phyloP scores from a whole-genome alignment of 1,139 yeast species.

The Suzukiozyma palmioleophila region DNA sequence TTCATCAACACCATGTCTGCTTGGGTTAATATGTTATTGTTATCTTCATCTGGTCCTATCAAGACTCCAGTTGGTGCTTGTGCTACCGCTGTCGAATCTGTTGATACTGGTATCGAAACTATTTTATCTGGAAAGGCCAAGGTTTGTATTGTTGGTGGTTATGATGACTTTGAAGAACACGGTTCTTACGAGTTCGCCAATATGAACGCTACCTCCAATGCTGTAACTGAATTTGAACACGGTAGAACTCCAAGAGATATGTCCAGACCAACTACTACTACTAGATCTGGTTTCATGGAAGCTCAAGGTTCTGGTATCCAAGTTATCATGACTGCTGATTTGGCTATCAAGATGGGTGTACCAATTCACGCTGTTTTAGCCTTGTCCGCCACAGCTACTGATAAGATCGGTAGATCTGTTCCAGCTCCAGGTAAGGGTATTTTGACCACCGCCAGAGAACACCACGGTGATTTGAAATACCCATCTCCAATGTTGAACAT shows the following conservation, averaged over 20 bases:
- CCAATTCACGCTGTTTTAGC: constrained; percentile 97
- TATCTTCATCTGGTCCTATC: constrained; percentile 98
- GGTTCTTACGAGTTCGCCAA: constrained; percentile 97
- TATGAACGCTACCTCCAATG: constrained; percentile 96
- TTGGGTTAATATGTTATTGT: constrained; percentile 96
- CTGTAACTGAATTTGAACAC: constrained; percentile 79
- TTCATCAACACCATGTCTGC: constrained; percentile 99
- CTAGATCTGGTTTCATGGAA: constrained; percentile 98
- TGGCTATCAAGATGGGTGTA: constrained; percentile 97
- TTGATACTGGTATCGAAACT: constrained; percentile 93
- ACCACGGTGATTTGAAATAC: constrained; percentile 77
- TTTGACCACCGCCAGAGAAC: constrained; percentile 95
- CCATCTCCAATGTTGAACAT: constrained; percentile 80
- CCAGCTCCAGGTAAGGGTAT: constrained; percentile 99
- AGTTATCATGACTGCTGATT: constrained; percentile 89
- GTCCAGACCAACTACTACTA: constrained; percentile 97
- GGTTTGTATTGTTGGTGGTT: constrained; percentile 96
- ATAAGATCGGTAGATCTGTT: constrained; percentile 96
- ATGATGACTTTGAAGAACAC: constrained; percentile 99
- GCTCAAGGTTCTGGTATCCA: constrained; percentile 99
- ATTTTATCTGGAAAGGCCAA: constrained; percentile 91
- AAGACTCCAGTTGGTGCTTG: constrained; percentile 99
- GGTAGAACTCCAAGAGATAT: constrained; percentile 98
- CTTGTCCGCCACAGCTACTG: constrained; percentile 93
- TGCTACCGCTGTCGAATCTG: constrained; percentile 97